Evolutionary conservation across 768 basidiomycete genomes (phyloP), one percentile per base, ranked within the genome.

Genomic region (Lyophyllum shimeji): DNA sequence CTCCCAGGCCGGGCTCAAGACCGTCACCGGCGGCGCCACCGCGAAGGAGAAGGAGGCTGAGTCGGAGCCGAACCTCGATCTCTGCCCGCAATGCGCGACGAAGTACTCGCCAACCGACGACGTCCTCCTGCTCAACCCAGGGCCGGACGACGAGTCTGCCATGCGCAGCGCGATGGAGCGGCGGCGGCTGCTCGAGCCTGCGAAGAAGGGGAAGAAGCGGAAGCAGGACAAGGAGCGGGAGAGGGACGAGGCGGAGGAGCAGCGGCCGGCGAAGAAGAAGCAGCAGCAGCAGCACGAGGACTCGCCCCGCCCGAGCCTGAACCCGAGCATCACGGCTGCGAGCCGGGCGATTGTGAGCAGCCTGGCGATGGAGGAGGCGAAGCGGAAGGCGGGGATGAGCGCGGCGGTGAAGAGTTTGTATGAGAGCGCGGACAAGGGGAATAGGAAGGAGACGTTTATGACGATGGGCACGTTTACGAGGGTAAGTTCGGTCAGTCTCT

Each of bases 401-500:
- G 88, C 85, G 11, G 92, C 92, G 15, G 85, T 97, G 33, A 90
- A 88, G 74, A 87, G 86, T 33, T 67, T 97, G 61, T 97, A 95
- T 67, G 79, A 72, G 40, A 83, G 84, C 55, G 80, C 83, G 20
- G 79, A 76, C 46, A 39, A 58, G 15, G 72, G 79, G 49, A 75
- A 76, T 59, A 78, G 75, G 67, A 92, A 93, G 67, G 89, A 90
- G 73, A 94, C 91, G 6, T 95, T 94, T 63, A 93, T 93, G 82
- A 95, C 93, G 1, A 90, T 87, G 82, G 85, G 87, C 17, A 96
- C 94, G 12, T 97, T 95, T 62, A 95, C 90, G 8, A 82, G 94
- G 73, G 93, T 94, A 66, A 71, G 93, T 42, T 46, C 17, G 45
- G n/a, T n/a, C n/a, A n/a, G n/a, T n/a, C n/a, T n/a, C n/a, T n/a